Evolutionary conservation across 352 stramenopile species (phyloP).

Genomic region (Globisporangium cederbergense): DNA sequence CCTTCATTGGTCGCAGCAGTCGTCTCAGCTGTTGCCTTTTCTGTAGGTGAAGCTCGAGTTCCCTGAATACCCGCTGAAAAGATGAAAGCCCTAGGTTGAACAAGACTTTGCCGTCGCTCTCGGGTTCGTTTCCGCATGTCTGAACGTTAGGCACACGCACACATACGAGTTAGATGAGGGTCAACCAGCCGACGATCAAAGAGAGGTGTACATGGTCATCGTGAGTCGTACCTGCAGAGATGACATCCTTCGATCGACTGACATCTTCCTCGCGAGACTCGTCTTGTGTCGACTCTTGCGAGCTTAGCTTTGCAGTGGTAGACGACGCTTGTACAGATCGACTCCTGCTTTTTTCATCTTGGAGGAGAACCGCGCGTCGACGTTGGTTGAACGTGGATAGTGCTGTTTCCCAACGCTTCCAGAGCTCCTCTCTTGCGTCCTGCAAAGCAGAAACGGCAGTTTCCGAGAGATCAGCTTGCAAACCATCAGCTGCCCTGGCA

Average conservation of each 20-base stretch:
- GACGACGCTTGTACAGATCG: not conserved
- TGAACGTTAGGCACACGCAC: not conserved
- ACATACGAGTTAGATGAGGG: not conserved
- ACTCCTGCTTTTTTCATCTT: not conserved
- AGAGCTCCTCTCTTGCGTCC: conserved; percentile 21
- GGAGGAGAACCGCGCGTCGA: not conserved
- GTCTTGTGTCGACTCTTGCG: not conserved
- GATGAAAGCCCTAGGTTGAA: conserved; percentile 13
- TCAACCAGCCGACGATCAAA: not conserved
- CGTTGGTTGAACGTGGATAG: conserved; percentile 12
- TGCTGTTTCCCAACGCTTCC: conserved; percentile 19
- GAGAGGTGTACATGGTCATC: not conserved
- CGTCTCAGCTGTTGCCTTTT: not conserved
- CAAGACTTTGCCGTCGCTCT: conserved; percentile 30
- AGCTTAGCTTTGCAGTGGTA: not conserved
- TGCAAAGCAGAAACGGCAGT: not conserved
- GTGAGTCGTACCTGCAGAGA: conserved; percentile 5
- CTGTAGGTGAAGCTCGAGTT: not conserved
- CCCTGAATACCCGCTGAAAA: conserved; percentile 1
- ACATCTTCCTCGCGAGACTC: not conserved
- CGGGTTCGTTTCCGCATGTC: conserved; percentile 23
- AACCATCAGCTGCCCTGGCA: not conserved
- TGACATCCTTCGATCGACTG: not conserved
- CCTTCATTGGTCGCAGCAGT: not conserved
- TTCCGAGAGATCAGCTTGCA: not conserved